Evolutionary conservation across 768 basidiomycete species (phyloP).

Genomic region (Leccinum subtestaceum): DNA sequence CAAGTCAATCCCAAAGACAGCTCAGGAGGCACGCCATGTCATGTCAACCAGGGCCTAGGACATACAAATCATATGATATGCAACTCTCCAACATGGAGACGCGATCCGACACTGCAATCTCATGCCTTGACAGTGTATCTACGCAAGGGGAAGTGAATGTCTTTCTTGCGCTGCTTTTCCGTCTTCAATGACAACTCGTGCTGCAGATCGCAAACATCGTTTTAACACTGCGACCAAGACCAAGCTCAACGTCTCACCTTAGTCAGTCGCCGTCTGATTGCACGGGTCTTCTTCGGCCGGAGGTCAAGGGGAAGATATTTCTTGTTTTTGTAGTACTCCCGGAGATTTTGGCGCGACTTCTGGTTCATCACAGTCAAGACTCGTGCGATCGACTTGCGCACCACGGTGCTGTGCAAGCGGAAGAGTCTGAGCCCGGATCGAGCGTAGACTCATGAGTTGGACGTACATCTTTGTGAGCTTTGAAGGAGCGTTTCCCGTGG

Average conservation of each 20-base stretch:
- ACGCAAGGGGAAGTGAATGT: conserved; percentile 87
- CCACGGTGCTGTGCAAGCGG: conserved; percentile 68
- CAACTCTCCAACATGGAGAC: conserved; percentile 20
- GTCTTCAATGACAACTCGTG: conserved; percentile 86
- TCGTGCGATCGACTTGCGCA: conserved; percentile 98
- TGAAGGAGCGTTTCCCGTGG: conserved; percentile 90
- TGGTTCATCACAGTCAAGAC: conserved; percentile 98
- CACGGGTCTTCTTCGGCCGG: conserved; percentile 96
- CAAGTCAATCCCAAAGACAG: conserved; percentile 6
- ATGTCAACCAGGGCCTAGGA: conserved; percentile 34
- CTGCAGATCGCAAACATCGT: conserved; percentile 37
- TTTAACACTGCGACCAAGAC: background rate
- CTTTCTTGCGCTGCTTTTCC: conserved; percentile 91
- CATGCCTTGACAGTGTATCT: conserved; percentile 96
- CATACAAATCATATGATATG: conserved; percentile 35
- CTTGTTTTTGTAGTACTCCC: conserved; percentile 97
- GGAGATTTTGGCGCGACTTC: conserved; percentile 94
- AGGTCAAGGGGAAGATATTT: conserved; percentile 97
- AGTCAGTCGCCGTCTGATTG: conserved; percentile 93
- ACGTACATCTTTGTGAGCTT: conserved; percentile 98
- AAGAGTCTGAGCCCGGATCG: background rate
- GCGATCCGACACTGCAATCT: conserved; percentile 29
- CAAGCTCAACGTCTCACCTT: conserved; percentile 51
- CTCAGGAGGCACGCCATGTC: conserved; percentile 31
- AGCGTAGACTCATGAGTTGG: background rate